Conservation (phyloP, 768 basidiomycete genomes). For the Kwoniella newhampshirensis region DNA sequence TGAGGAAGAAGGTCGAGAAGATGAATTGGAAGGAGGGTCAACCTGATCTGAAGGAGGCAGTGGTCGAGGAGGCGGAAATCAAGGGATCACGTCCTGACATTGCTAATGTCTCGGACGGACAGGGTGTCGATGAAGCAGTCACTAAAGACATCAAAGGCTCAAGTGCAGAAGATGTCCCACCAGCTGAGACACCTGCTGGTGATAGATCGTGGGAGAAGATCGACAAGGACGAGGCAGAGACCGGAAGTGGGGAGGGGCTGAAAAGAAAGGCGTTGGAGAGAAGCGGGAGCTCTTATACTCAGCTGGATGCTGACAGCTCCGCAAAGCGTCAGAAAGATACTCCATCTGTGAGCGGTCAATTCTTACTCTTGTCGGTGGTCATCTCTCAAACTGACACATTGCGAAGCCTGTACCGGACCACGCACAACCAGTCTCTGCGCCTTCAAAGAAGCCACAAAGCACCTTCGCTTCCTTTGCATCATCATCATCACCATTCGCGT, state of each 20-base stretch:
- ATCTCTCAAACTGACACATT: background rate
- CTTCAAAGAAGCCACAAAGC: slow-evolving; percentile 17
- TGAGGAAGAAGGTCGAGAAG: slow-evolving; percentile 43
- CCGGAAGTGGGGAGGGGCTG: slow-evolving; percentile 18
- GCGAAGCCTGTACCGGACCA: slow-evolving; percentile 1
- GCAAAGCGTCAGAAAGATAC: slow-evolving; percentile 39
- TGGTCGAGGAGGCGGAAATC: background rate
- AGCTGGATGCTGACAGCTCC: slow-evolving; percentile 18
- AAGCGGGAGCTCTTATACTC: slow-evolving; percentile 32
- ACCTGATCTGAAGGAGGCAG: background rate
- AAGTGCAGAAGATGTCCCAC: background rate
- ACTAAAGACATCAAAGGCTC: background rate
- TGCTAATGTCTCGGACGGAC: background rate
- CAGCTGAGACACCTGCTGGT: background rate
- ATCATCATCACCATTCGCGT: slow-evolving; percentile 34
- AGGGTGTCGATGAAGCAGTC: background rate
- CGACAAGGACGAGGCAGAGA: slow-evolving; percentile 19
- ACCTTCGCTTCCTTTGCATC: slow-evolving; percentile 43
- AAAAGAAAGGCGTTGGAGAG: slow-evolving; percentile 46
- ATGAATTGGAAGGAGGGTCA: slow-evolving; percentile 39
- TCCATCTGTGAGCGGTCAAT: slow-evolving; percentile 21
- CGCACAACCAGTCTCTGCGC: background rate
- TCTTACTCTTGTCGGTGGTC: no score
- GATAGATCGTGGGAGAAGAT: slow-evolving; percentile 19
- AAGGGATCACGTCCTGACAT: background rate